These are phyloP conservation scores for Globisporangium irregulare DNA, from an alignment of 352 stramenopile species.

Conservation along the genomic window DNA sequence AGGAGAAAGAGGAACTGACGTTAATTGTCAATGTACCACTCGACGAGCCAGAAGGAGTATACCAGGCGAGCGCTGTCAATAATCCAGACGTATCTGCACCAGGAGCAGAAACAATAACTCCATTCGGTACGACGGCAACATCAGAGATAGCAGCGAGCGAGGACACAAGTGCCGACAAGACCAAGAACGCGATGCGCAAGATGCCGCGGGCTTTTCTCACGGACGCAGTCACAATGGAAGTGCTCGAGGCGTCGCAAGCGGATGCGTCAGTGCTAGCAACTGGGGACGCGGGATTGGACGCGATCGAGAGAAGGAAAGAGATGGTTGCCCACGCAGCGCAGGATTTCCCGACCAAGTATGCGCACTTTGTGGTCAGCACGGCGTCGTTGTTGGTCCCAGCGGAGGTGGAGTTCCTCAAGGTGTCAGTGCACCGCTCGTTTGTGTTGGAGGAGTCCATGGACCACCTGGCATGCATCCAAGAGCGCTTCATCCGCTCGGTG, in stretches of 20 bases:
- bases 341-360: conserved; percentile 74
- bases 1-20: conserved; percentile 8
- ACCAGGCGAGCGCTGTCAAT: background rate
- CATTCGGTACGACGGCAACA: too few relatives aligned
- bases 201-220: conserved; percentile 24
- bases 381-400: conserved; percentile 58
- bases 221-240: conserved; percentile 32
- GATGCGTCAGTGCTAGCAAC: conserved; percentile 33
- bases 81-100: background rate
- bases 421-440: conserved; percentile 59
- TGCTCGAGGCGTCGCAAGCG: conserved; percentile 31
- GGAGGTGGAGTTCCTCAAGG: conserved; percentile 62
- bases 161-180: conserved; percentile 17
- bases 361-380: conserved; percentile 72
- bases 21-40: background rate
- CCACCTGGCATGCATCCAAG: conserved; percentile 55
- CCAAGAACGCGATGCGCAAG: conserved; percentile 31
- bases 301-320: conserved; percentile 39
- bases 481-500: conserved; percentile 57
- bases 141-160: background rate
- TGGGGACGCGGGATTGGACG: conserved; percentile 24
- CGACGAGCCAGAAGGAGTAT: background rate
- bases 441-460: conserved; percentile 74
- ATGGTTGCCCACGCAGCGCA: conserved; percentile 31
- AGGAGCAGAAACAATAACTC: background rate